Base-by-base conservation (phyloP, 495 filamentous ascomycete species). In the Aspergillus haitiensis region DNA sequence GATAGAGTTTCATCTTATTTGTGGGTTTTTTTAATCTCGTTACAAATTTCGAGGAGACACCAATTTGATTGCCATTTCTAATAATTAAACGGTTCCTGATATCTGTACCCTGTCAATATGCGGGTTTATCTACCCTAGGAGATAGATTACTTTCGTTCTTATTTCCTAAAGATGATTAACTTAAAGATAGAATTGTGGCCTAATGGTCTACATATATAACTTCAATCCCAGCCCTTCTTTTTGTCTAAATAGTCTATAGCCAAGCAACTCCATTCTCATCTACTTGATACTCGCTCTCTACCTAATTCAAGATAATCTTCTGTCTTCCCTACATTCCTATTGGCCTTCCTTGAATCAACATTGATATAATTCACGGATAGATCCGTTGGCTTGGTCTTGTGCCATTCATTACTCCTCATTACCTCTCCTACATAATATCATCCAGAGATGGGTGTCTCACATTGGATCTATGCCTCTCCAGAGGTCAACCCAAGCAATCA, bases 401-500 rank as follows among this genome's bases (percentile, higher is more conserved):
- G 40, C 36, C 40, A 53, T 47, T 37, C 40, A 53, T 47, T 37
- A 47, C 32, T 39, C 37, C 44, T 21, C 27, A 16, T 47, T 46
- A 37, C 21, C 18, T 39, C 21, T 33, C 35, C 52, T 39, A 37
- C 45, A 50, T 11, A 39, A 21, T 52, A 40, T 46, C 16, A 21
- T 33, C 9, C 35, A 64, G 66, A 57, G 31, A 64, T 67, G 62
- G 58, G 50, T 0, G 67, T 66, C 34, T 27, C 71, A 40, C 73
- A 66, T 31, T 35, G 63, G 13, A 66, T 77, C 15, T 67, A 71
- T 44, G 46, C 59, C 39, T 70, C 78, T 44, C 79, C 79, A 3
- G 72, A 79, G 56, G 63, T 82, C 70, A 93, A 95, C 67, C 91
- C 91, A 1, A 76, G 86, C 71, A 95, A 88, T 69, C 80, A 80